phyloP scores from a whole-genome alignment of 2,329 filamentous ascomycete species.

The Pseudogymnoascus sp. region DNA sequence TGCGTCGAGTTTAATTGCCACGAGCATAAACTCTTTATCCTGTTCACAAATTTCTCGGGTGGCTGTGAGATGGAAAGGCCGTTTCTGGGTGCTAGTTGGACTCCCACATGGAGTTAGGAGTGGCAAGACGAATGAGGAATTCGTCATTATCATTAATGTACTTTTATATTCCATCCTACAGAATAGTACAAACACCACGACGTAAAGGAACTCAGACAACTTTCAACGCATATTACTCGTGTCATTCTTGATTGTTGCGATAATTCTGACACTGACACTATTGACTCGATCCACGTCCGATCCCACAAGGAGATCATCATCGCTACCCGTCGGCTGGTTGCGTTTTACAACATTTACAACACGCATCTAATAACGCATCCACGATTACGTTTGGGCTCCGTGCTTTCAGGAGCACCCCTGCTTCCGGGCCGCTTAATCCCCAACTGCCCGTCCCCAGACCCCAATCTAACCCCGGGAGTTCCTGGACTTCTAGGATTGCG shows the following conservation, averaged over 20 bases:
- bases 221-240: neutral
- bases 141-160: neutral
- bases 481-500: neutral
- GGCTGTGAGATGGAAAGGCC: neutral
- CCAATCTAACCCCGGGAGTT: neutral
- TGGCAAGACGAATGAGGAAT: neutral
- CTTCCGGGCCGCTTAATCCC: neutral
- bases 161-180: neutral
- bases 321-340: neutral
- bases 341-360: neutral
- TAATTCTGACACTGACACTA: neutral
- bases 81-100: neutral
- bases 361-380: neutral
- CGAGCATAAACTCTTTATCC: neutral
- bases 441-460: neutral
- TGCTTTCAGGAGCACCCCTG: neutral
- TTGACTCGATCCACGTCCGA: neutral
- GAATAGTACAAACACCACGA: neutral
- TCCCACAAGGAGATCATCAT: neutral
- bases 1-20: too few relatives aligned
- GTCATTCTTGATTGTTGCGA: neutral
- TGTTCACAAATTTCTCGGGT: neutral
- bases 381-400: neutral
- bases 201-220: neutral
- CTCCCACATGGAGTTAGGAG: neutral